Conservation (phyloP, 2,329 filamentous ascomycete species). For the Chaetomium strumarium region DNA sequence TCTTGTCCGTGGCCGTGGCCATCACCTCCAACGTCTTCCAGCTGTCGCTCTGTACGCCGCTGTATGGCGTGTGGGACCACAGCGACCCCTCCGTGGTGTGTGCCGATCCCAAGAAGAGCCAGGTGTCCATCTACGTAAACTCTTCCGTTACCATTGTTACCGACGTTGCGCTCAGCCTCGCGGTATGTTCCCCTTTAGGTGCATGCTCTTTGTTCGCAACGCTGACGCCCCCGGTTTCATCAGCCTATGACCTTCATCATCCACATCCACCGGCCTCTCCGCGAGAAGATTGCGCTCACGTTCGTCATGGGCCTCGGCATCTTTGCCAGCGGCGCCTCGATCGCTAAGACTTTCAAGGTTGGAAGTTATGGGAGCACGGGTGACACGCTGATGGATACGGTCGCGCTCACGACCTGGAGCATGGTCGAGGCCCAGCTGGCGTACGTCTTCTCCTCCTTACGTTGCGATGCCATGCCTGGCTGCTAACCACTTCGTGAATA, state of each 20-base stretch:
- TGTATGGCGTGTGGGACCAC: constrained; percentile 17
- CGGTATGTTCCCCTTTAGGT: not conserved
- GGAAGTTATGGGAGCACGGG: constrained; percentile 18
- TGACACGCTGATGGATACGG: constrained; percentile 17
- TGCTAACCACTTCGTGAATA: not conserved
- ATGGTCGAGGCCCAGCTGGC: constrained; percentile 17
- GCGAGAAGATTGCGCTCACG: constrained; percentile 17
- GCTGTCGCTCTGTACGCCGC: constrained; percentile 14
- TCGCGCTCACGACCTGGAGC: constrained; percentile 17
- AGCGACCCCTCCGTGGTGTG: constrained; percentile 10
- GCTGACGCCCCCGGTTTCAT: not conserved
- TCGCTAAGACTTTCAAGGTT: constrained; percentile 15
- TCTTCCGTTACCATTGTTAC: constrained; percentile 14
- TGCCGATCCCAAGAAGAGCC: constrained; percentile 3
- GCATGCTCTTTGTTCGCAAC: too few relatives aligned
- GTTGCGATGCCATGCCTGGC: not conserved
- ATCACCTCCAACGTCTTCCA: constrained; percentile 16
- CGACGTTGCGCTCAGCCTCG: constrained; percentile 15
- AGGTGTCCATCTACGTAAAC: constrained; percentile 17
- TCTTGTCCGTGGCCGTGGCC: constrained; percentile 11
- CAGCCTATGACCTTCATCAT: constrained; percentile 19
- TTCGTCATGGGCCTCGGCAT: constrained; percentile 21
- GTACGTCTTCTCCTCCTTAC: not conserved
- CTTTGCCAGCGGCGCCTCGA: constrained; percentile 17
- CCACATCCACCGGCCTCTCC: constrained; percentile 17